Percentiles rank a stretch among this genome's conserved stretches.
These are phyloP conservation scores for Pseudozyma thailandica DNA, from an alignment of 1,284 basidiomycete genomes.

Conservation along the genomic window DNA sequence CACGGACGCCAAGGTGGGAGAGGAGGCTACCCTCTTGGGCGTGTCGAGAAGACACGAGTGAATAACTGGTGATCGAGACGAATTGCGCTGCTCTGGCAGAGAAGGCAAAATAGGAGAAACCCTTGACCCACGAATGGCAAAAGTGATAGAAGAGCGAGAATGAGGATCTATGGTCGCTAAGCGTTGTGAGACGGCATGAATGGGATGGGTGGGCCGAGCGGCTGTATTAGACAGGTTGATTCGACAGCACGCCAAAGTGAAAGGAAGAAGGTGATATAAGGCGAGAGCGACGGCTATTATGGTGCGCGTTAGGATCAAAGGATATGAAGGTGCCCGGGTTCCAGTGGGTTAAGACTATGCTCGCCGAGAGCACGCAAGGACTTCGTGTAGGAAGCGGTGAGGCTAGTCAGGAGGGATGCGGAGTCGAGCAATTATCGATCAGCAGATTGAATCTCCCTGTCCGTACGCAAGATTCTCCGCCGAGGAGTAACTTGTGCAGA, in stretches of 20 bases:
- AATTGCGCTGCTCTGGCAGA: no score
- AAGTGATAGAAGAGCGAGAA: neutral
- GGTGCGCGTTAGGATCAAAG: constrained; percentile 5
- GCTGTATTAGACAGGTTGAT: neutral
- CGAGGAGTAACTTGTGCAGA: no score
- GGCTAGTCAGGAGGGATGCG: no score
- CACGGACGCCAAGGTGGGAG: no score
- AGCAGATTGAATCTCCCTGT: no score
- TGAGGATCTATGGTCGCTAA: neutral
- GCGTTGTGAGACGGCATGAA: neutral
- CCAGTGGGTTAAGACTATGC: constrained; percentile 1
- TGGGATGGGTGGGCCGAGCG: neutral
- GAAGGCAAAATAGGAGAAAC: neutral
- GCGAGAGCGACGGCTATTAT: no score
- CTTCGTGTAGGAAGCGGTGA: no score
- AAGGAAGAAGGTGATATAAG: constrained; percentile 4
- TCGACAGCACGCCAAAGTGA: no score
- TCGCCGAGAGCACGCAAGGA: no score
- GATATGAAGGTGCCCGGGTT: constrained; percentile 14
- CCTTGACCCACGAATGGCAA: neutral
- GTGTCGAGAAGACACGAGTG: neutral
- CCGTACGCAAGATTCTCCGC: no score
- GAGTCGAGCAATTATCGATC: no score
- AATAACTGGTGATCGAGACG: no score
- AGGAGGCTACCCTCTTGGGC: neutral